Percentiles rank a stretch among this genome's conserved stretches.
Evolutionary conservation across 1,139 yeast genomes (phyloP).

Genomic region (Candida labiduridarum): DNA sequence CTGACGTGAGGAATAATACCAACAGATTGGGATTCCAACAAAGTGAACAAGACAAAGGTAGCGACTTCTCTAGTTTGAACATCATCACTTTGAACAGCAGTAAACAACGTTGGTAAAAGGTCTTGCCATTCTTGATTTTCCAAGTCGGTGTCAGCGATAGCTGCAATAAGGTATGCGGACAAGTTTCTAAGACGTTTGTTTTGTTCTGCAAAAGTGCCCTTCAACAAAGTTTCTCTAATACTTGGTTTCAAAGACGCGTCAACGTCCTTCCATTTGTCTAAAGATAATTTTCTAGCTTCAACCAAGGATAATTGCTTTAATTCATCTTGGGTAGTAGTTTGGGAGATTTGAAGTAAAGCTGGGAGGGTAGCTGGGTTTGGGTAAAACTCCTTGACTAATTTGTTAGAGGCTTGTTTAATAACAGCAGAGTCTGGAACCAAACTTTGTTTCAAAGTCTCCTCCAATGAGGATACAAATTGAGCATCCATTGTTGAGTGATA

Average conservation of each 20-base stretch:
- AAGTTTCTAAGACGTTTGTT: conserved; percentile 82
- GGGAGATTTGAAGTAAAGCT: conserved; percentile 79
- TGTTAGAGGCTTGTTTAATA: conserved; percentile 80
- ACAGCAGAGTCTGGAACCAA: conserved; percentile 75
- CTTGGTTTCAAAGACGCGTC: conserved; percentile 57
- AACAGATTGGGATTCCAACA: conserved; percentile 74
- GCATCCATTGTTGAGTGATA: conserved; percentile 53
- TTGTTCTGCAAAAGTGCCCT: conserved; percentile 59
- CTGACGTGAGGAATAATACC: conserved; percentile 63
- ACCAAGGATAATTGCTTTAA: conserved; percentile 89
- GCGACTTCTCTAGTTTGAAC: conserved; percentile 80
- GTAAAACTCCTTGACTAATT: conserved; percentile 76
- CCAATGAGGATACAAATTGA: conserved; percentile 69
- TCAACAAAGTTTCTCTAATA: conserved; percentile 69
- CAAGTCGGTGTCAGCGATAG: conserved; percentile 79
- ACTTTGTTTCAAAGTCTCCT: conserved; percentile 75
- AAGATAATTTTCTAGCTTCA: conserved; percentile 85
- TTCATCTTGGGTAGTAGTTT: conserved; percentile 61
- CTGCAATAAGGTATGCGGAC: conserved; percentile 84
- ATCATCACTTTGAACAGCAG: conserved; percentile 59
- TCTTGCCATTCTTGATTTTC: conserved; percentile 72
- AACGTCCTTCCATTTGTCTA: conserved; percentile 67
- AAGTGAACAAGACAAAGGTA: conserved; percentile 73
- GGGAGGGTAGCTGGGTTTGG: conserved; percentile 74
- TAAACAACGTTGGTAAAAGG: conserved; percentile 70